phyloP scores from a whole-genome alignment of 2,329 filamentous ascomycete genomes.

The Aureobasidium lini region DNA sequence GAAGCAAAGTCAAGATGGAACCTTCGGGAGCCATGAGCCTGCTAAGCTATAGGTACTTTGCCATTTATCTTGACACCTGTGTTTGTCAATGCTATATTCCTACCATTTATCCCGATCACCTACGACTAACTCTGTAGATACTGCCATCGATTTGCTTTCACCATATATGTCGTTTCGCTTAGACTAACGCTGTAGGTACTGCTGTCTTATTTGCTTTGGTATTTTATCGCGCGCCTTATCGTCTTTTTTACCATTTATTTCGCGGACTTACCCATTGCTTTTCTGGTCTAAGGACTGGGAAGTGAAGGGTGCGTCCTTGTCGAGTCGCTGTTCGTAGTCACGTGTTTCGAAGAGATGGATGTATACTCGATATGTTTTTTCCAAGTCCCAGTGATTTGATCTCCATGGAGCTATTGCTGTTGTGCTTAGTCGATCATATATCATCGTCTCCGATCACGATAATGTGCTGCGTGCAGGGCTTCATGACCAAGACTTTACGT shows the following conservation, averaged over 20 bases:
- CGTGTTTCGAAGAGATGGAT: no score
- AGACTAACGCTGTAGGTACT: no score
- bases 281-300: background rate
- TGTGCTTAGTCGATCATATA: no score
- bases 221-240: no score
- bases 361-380: no score
- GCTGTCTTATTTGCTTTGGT: no score
- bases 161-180: background rate
- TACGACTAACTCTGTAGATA: background rate
- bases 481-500: no score
- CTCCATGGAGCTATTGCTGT: no score
- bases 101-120: background rate
- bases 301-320: background rate
- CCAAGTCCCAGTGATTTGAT: no score
- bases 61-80: background rate
- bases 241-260: background rate
- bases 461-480: no score
- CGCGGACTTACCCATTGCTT: background rate
- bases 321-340: no score
- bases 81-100: background rate
- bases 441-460: no score
- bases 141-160: background rate
- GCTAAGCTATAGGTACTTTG: background rate
- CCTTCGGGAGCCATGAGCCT: background rate
- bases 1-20: background rate